Base-by-base conservation (phyloP, 768 basidiomycete species). In the Coprinopsis marcescibilis region DNA sequence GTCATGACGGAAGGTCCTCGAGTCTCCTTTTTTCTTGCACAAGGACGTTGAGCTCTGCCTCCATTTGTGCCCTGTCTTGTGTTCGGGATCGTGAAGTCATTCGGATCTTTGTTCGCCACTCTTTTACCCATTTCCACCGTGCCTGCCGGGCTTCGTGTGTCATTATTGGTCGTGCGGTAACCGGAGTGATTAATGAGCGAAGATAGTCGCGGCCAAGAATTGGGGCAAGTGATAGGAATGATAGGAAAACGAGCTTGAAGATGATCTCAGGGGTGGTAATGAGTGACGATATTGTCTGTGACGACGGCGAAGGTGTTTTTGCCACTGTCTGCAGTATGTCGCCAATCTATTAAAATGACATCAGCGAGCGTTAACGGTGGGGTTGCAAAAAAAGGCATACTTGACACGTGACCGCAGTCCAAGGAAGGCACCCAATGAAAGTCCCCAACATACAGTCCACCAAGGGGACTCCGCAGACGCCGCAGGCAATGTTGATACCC, bases 401-500 rank as follows among this genome's bases (percentile, higher is more conserved):
- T 73, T 89, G 87, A 61, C 89, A 91, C 53, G 90, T 92, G 46
- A 93, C 90, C 23, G 89, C 88, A 43, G 90, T 92, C 89, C 89
- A 92, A 0, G 89, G 89, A 36, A 92, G 62, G 45, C 80, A 77
- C 1, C 89, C 89, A 46, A 92, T 89, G 67, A 92, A 90, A 4
- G 83, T 75, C 29, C 88, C 89, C 41, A 91, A 67, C 59, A 83
- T 71, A 58, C 89, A 91, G 61, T 91, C 86, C 47, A 68, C 60
- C 40, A 89, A 58, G 6, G 80, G 68, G 13, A 97, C 90, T 26
- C 87, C 85, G 56, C 87, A 89, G 21, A 95, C 90, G 43, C 93
- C 93, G 64, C 87, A 95, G 36, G 93, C 93, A 48, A 97, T 87
- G 63, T 97, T 97, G 72, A 97, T 91, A 49, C 90, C 92, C 48